Base-by-base conservation (phyloP, 169 alveolate species). In the Cytauxzoon felis region DNA sequence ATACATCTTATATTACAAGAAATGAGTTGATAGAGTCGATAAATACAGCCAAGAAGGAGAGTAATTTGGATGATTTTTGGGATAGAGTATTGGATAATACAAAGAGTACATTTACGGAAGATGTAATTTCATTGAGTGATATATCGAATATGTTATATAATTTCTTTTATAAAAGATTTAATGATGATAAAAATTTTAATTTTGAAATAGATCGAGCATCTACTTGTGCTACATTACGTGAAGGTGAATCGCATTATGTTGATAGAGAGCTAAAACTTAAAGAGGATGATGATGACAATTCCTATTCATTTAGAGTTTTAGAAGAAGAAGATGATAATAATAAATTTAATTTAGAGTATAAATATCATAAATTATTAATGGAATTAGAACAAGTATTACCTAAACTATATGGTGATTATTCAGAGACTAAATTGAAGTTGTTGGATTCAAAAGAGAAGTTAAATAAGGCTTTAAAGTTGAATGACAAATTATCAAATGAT, bases 41-140 rank as follows among this genome's bases (percentile, higher is more conserved):
- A 2, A 59, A 53, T 40, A 50, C 27, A 19, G 50, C 72, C 54
- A 48, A 57, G 60, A 40, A 64, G 56, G 42, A 32, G 18, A 50
- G 76, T 33, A 67, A 71, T 23, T 23, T 49, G 68, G 27, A n/a
- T 38, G 82, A 59, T 26, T 71, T 71, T 53, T 71, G 82, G 82
- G 40, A 41, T 34, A 64, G 70, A 0, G 82, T 61, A 5, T 41
- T 42, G 26, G 82, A 71, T 21, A 71, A 71, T 58, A 38, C 82
- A 0, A 57, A 32, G 23, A 36, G 33, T 11, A 59, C 45, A 5
- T 71, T 71, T 36, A 23, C 24, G 32, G 2, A 41, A 32, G 76
- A 53, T 18, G 21, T n/a, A 1, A 61, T 71, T 5, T 30, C 52
- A 30, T 36, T 54, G 19, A 19, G 27, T 9, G 69, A 45, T 6